Evolutionary conservation across 2,329 filamentous ascomycete genomes (phyloP).

Genomic region (Ophiognomonia clavigignenti-juglandacearum): DNA sequence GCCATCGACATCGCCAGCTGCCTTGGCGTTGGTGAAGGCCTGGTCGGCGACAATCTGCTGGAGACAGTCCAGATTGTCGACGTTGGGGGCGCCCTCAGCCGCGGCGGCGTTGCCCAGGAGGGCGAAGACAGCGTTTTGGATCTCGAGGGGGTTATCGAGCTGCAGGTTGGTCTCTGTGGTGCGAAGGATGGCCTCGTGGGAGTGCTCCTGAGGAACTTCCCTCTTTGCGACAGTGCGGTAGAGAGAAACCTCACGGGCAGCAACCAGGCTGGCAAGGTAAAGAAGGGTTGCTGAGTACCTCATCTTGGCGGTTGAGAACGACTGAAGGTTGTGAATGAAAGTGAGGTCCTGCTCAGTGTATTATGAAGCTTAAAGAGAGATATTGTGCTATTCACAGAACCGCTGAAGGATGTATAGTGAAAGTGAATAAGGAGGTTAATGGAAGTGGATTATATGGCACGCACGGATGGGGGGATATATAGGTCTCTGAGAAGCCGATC

Average conservation of each 20-base stretch:
- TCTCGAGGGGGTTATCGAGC: slow-evolving; percentile 41
- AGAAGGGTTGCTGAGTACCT: slow-evolving; percentile 27
- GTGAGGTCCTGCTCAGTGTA: slow-evolving; percentile 11
- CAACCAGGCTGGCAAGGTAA: slow-evolving; percentile 24
- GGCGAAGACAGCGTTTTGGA: slow-evolving; percentile 44
- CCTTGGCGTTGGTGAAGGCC: slow-evolving; percentile 42
- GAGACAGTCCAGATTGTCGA: slow-evolving; percentile 16
- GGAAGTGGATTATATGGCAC: not conserved
- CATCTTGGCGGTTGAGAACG: slow-evolving; percentile 19
- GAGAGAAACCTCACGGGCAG: slow-evolving; percentile 25
- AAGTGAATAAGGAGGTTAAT: slow-evolving; percentile 7
- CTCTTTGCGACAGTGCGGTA: slow-evolving; percentile 28
- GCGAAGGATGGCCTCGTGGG: slow-evolving; percentile 40
- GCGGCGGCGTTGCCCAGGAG: slow-evolving; percentile 33
- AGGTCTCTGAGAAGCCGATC: not conserved
- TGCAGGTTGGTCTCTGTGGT: slow-evolving; percentile 33
- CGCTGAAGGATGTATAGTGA: slow-evolving; percentile 9
- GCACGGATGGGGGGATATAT: slow-evolving; percentile 7
- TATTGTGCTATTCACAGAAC: slow-evolving; percentile 12
- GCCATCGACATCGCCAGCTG: slow-evolving; percentile 32
- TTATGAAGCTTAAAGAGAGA: slow-evolving; percentile 9
- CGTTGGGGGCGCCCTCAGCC: slow-evolving; percentile 26
- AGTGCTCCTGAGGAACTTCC: slow-evolving; percentile 49
- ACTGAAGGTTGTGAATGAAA: not conserved
- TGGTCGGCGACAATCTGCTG: slow-evolving; percentile 34